phyloP scores from a whole-genome alignment of 345 rosid species.

The Aethionema arabicum region DNA sequence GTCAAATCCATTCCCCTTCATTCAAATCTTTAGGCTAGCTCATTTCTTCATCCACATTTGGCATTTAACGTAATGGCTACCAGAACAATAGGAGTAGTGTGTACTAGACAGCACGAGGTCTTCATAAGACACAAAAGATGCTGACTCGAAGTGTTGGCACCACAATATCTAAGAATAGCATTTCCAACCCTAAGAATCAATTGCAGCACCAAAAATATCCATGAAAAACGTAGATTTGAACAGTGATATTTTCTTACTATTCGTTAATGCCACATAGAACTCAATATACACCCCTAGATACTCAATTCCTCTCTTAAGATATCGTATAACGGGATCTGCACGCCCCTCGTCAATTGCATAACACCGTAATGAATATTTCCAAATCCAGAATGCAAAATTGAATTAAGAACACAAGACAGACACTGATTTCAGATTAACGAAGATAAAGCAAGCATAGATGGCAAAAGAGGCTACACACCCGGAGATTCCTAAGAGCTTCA shows the following conservation, averaged over 20 bases:
- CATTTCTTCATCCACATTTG: slow-evolving; percentile 3
- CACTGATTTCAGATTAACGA: background rate
- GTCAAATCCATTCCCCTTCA: slow-evolving; percentile 4
- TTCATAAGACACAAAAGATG: background rate
- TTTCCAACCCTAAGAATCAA: slow-evolving; percentile 18
- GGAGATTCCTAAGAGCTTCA: slow-evolving; percentile 94
- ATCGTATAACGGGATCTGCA: slow-evolving; percentile 19
- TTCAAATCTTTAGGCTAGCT: background rate
- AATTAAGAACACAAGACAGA: slow-evolving; percentile 42
- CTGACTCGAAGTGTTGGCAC: slow-evolving; percentile 1
- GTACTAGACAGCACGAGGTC: slow-evolving; percentile 6
- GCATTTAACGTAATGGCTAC: slow-evolving; percentile 10
- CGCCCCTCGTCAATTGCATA: slow-evolving; percentile 3
- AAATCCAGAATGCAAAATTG: slow-evolving; percentile 20
- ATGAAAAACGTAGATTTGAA: background rate
- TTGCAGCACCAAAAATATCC: slow-evolving; percentile 7
- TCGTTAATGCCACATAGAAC: slow-evolving; percentile 3
- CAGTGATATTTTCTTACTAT: background rate
- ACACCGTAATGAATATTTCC: background rate
- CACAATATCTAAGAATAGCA: slow-evolving; percentile 7
- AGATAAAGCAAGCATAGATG: slow-evolving; percentile 7
- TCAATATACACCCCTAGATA: slow-evolving; percentile 17
- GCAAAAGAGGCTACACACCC: slow-evolving; percentile 51
- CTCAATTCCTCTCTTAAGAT: slow-evolving; percentile 16
- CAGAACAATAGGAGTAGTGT: slow-evolving; percentile 5